These are phyloP conservation scores for Aspergillus baeticus DNA, from an alignment of 495 filamentous ascomycete species.

Conservation along the genomic window DNA sequence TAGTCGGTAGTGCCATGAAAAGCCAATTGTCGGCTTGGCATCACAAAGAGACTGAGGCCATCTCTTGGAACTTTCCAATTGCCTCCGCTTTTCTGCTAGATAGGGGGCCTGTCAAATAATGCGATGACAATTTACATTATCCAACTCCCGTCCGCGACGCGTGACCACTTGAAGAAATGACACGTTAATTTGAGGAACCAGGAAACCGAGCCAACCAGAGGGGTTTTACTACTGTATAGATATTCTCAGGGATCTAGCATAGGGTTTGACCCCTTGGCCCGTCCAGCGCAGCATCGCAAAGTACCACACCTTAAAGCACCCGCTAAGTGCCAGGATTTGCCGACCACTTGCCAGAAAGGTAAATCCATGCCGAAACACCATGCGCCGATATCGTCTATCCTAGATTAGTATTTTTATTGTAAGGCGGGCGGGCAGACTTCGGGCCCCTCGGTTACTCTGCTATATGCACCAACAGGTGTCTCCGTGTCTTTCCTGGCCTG, in stretches of 20 bases:
- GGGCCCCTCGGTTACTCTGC: too few species aligned
- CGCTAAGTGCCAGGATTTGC: background rate
- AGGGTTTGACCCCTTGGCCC: too few species aligned
- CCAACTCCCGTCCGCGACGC: background rate
- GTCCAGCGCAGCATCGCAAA: too few species aligned
- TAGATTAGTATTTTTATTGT: too few species aligned
- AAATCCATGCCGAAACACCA: background rate
- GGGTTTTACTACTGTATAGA: too few species aligned
- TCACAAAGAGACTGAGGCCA: background rate
- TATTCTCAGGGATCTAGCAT: too few species aligned
- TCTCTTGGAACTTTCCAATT: background rate
- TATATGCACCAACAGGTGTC: too few species aligned
- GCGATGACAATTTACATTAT: background rate
- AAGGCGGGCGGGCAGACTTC: too few species aligned
- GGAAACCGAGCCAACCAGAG: too few species aligned
- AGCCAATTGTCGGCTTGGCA: constrained; percentile 17
- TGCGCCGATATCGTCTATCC: background rate
- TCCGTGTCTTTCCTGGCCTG: background rate
- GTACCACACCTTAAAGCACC: background rate
- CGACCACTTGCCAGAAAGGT: background rate
- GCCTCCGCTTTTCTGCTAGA: background rate
- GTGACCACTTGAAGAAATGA: too few species aligned
- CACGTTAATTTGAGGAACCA: too few species aligned
- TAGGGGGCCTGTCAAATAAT: background rate
- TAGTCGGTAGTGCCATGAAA: constrained; percentile 7